Evolutionary conservation across 1,284 basidiomycete genomes (phyloP).

Genomic region (Austropuccinia psidii): DNA sequence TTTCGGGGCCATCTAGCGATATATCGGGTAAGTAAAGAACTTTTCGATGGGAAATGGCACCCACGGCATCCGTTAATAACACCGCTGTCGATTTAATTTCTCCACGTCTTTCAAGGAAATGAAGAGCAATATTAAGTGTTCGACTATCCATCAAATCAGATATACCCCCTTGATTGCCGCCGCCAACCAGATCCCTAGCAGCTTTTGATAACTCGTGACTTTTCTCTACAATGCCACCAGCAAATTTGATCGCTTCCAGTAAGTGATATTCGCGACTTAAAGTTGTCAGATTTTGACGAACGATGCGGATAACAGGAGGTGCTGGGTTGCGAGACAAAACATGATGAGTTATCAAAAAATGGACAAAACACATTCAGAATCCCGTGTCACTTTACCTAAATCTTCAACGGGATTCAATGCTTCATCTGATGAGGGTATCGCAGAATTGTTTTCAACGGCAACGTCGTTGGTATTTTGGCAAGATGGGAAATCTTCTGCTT

Average conservation of each 20-base stretch:
- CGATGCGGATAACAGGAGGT: too few species aligned
- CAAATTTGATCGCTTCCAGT: conserved; percentile 35
- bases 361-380: too few species aligned
- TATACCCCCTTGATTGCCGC: conserved; percentile 13
- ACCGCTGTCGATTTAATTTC: conserved; percentile 62
- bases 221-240: conserved; percentile 34
- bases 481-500: too few species aligned
- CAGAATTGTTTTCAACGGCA: too few species aligned
- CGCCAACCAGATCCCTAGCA: conserved; percentile 19
- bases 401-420: too few species aligned
- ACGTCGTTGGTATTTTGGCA: too few species aligned
- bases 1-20: conserved; percentile 29
- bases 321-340: too few species aligned
- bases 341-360: background rate
- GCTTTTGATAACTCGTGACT: conserved; percentile 31
- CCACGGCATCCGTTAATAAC: conserved; percentile 49
- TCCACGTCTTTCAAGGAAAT: conserved; percentile 57
- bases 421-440: too few species aligned
- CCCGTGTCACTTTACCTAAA: too few species aligned
- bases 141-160: conserved; percentile 55
- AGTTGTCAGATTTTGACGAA: conserved; percentile 30
- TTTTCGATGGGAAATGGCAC: conserved; percentile 5
- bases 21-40: conserved; percentile 30
- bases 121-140: conserved; percentile 58
- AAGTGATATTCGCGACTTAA: conserved; percentile 24